phyloP scores from a whole-genome alignment of 1,284 basidiomycete genomes.

The Stygiomarasmius scandens region DNA sequence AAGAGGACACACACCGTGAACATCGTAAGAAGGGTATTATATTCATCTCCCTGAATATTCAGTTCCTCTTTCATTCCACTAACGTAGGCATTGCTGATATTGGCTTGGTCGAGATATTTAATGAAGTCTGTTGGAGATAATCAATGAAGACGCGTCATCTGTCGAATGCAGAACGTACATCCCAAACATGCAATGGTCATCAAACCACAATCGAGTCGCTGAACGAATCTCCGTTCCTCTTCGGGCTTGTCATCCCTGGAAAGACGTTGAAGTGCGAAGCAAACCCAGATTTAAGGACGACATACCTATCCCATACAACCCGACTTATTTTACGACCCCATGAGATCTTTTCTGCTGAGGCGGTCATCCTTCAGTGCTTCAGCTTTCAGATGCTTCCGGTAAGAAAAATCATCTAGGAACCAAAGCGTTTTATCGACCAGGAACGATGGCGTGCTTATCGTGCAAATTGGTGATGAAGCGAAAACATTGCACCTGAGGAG shows the following conservation, averaged over 20 bases:
- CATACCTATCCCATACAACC: constrained; percentile 8
- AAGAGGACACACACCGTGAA: background rate
- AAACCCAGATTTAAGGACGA: background rate
- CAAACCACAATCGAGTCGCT: constrained; percentile 7
- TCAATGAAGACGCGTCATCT: background rate
- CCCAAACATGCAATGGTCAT: constrained; percentile 8
- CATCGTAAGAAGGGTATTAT: constrained; percentile 36
- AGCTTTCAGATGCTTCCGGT: too few species aligned
- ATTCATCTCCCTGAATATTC: constrained; percentile 54
- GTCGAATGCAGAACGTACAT: constrained; percentile 1
- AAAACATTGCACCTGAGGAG: too few species aligned
- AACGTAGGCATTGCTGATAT: constrained; percentile 57
- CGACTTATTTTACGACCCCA: constrained; percentile 3
- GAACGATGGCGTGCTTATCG: background rate
- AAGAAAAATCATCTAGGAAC: too few species aligned
- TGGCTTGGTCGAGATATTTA: constrained; percentile 49
- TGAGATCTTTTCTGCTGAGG: background rate
- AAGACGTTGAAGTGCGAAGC: background rate
- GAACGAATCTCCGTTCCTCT: constrained; percentile 8
- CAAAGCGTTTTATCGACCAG: background rate
- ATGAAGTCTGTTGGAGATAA: constrained; percentile 8
- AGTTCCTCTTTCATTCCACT: constrained; percentile 71
- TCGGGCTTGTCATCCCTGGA: constrained; percentile 12
- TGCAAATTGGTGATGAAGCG: background rate
- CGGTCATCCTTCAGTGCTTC: too few species aligned